These are phyloP conservation scores for Shiraia sp. DNA, from an alignment of 2,329 filamentous ascomycete genomes.

Conservation along the genomic window DNA sequence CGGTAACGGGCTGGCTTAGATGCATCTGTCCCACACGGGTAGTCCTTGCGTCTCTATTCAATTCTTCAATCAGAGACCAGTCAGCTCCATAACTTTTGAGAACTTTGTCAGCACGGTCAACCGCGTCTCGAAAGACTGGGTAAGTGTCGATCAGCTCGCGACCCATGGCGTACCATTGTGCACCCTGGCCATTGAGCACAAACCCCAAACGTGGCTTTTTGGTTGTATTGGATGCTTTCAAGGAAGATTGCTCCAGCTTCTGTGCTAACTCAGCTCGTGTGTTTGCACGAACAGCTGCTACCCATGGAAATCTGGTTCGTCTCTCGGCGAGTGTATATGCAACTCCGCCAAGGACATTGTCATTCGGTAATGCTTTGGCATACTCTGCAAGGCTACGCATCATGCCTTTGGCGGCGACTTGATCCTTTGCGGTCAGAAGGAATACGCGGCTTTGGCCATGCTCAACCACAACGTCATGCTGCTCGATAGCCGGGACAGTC, in stretches of 20 bases:
- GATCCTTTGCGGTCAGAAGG: background rate
- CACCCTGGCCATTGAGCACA: slow-evolving; percentile 45
- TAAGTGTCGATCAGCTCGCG: slow-evolving; percentile 1
- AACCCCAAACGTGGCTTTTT: background rate
- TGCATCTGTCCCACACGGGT: slow-evolving; percentile 20
- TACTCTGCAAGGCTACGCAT: background rate
- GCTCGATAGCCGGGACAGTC: background rate
- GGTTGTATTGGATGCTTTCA: too few species aligned
- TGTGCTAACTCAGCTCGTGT: background rate
- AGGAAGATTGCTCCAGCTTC: background rate
- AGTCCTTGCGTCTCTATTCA: slow-evolving; percentile 12
- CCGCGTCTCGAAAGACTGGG: slow-evolving; percentile 2
- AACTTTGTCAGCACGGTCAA: background rate
- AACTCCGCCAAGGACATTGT: background rate
- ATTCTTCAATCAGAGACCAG: slow-evolving; percentile 12
- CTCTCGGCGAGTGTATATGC: slow-evolving; percentile 1
- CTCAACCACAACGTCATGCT: slow-evolving; percentile 3
- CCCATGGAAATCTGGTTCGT: background rate
- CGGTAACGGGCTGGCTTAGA: slow-evolving; percentile 28
- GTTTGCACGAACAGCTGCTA: background rate
- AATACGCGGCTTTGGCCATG: background rate
- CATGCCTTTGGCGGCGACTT: background rate
- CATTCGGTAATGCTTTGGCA: background rate
- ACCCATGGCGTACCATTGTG: slow-evolving; percentile 25
- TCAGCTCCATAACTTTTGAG: slow-evolving; percentile 11